phyloP scores from a whole-genome alignment of 2,329 filamentous ascomycete species.

The Hypoxylon sp. region DNA sequence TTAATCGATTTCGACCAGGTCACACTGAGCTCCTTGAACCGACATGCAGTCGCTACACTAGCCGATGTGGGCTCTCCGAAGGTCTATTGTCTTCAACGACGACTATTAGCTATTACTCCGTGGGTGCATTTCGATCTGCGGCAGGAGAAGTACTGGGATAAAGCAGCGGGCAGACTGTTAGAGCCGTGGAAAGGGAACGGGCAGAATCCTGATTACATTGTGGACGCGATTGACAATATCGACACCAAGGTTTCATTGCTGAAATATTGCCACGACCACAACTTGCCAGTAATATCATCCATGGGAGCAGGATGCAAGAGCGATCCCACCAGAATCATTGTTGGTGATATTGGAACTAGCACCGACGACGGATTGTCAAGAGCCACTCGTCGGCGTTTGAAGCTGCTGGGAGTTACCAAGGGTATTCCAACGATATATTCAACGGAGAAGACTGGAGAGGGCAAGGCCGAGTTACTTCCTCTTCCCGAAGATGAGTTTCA shows the following conservation, averaged over 20 bases:
- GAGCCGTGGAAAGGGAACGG: constrained; percentile 72
- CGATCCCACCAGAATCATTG: constrained; percentile 82
- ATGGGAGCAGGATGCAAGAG: constrained; percentile 99
- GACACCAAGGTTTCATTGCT: constrained; percentile 94
- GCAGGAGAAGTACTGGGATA: constrained; percentile 83
- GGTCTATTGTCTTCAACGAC: constrained; percentile 83
- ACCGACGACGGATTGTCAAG: constrained; percentile 91
- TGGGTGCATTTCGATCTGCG: constrained; percentile 92
- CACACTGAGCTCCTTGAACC: constrained; percentile 90
- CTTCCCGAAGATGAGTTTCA: constrained; percentile 88
- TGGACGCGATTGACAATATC: constrained; percentile 99
- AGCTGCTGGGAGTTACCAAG: constrained; percentile 80
- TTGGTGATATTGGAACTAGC: constrained; percentile 90
- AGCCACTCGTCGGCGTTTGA: constrained; percentile 83
- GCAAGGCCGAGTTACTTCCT: constrained; percentile 90
- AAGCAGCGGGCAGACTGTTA: constrained; percentile 75
- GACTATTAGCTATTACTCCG: constrained; percentile 87
- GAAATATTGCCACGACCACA: constrained; percentile 84
- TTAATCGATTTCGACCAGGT: constrained; percentile 98
- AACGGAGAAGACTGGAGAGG: constrained; percentile 88
- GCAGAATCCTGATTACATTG: constrained; percentile 83
- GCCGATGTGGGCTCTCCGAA: constrained; percentile 95
- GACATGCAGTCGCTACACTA: constrained; percentile 94
- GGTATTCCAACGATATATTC: constrained; percentile 95
- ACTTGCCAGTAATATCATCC: constrained; percentile 86